Percentiles rank a stretch among this genome's conserved stretches.
Evolutionary conservation across 108 stramenopile species (phyloP).

Genomic region (Cyclotella baltica): DNA sequence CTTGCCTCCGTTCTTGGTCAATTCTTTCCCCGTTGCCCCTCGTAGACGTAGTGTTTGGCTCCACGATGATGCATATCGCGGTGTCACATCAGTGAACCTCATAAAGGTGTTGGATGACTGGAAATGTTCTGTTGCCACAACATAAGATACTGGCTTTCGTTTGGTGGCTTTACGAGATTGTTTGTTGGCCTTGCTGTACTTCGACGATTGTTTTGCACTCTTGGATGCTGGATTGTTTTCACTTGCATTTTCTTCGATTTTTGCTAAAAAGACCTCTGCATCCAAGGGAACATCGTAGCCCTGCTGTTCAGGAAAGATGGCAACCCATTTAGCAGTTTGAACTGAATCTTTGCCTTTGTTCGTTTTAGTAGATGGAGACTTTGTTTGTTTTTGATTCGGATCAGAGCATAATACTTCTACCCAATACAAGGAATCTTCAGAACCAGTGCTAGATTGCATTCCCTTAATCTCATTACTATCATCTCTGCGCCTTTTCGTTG

Average conservation of each 20-base stretch:
- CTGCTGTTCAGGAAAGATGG: slow-evolving; percentile 35
- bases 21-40: slow-evolving; percentile 58
- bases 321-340: slow-evolving; percentile 30
- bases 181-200: slow-evolving; percentile 9
- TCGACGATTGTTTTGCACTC: slow-evolving; percentile 16
- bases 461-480: neutral
- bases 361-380: slow-evolving; percentile 1
- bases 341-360: neutral
- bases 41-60: slow-evolving; percentile 66
- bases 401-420: slow-evolving; percentile 57
- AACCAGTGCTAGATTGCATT: neutral
- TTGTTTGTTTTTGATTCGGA: slow-evolving; percentile 7
- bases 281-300: slow-evolving; percentile 53
- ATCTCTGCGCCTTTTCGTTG: neutral
- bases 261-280: slow-evolving; percentile 57
- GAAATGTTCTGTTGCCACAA: slow-evolving; percentile 75
- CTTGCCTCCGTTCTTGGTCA: slow-evolving; percentile 34
- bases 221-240: slow-evolving; percentile 1
- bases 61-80: slow-evolving; percentile 78
- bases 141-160: slow-evolving; percentile 62
- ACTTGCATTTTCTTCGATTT: neutral
- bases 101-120: neutral
- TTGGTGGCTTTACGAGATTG: slow-evolving; percentile 5
- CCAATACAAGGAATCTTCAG: slow-evolving; percentile 40
- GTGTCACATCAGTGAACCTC: slow-evolving; percentile 86